Conservation (phyloP, 225 moss, liverwort and hornwort genomes). For the Thuidium tamariscinum region DNA sequence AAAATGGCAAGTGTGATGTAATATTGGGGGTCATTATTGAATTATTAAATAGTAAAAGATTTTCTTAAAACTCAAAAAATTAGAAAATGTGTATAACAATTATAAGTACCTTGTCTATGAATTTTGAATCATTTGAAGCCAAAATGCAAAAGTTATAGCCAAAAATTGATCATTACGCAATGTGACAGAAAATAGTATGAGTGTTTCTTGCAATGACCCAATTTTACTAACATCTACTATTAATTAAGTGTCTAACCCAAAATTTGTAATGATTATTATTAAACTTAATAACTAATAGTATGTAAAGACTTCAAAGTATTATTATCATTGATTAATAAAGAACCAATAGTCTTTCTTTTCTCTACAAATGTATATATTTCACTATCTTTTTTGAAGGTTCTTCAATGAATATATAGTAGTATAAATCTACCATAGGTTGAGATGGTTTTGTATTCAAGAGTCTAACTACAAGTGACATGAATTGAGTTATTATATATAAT, state of each 20-base stretch:
- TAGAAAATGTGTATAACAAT: no score
- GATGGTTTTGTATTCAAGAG: not conserved
- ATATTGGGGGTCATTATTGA: no score
- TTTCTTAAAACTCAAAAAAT: no score
- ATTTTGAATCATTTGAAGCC: no score
- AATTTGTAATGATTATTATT: not conserved
- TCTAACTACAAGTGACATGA: rapidly evolving
- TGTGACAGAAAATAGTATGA: no score
- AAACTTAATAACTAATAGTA: not conserved
- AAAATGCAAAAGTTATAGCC: no score
- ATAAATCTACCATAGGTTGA: not conserved
- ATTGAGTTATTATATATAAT: not conserved
- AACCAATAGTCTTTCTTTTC: not conserved
- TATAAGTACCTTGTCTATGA: no score
- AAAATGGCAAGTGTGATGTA: no score
- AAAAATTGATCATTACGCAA: no score
- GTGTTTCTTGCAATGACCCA: no score
- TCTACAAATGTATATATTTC: rapidly evolving
- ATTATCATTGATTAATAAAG: not conserved
- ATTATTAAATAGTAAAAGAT: no score
- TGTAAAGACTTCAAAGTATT: rapidly evolving
- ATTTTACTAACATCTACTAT: not conserved
- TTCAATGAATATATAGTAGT: not conserved
- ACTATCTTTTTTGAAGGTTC: not conserved
- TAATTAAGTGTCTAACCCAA: no score